Conservation (phyloP, 495 filamentous ascomycete genomes). For the Cladorrhinum samala region DNA sequence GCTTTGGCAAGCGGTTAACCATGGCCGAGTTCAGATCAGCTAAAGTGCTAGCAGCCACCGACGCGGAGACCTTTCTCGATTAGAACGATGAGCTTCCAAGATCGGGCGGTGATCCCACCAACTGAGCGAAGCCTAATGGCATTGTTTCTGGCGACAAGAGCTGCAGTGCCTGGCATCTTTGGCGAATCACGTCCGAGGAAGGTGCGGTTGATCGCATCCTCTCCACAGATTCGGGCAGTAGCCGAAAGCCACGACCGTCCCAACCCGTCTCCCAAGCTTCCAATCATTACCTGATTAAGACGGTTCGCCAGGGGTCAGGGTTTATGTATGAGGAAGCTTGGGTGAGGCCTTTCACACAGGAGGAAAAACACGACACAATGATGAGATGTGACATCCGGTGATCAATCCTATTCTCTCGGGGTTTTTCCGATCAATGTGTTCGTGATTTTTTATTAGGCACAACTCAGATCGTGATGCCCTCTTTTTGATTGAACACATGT, state of each 20-base stretch:
- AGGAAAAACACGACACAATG: too few species aligned
- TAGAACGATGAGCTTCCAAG: background rate
- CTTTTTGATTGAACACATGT: too few species aligned
- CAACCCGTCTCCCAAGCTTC: background rate
- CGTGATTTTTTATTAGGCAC: too few species aligned
- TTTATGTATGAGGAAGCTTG: background rate
- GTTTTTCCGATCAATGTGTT: too few species aligned
- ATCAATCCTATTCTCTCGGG: too few species aligned
- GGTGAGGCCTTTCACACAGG: background rate
- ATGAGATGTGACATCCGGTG: too few species aligned
- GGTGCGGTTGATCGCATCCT: slow-evolving; percentile 1
- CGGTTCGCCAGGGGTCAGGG: background rate
- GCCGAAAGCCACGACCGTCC: slow-evolving; percentile 3
- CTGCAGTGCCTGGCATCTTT: background rate
- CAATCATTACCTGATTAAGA: background rate
- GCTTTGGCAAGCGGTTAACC: background rate
- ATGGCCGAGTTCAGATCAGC: too few species aligned
- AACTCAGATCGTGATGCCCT: too few species aligned
- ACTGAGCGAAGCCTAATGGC: too few species aligned
- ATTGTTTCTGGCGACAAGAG: background rate
- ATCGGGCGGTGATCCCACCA: background rate
- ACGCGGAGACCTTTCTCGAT: slow-evolving; percentile 3
- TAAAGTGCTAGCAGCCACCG: background rate
- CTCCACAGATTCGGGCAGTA: slow-evolving; percentile 5
- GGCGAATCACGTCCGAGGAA: background rate